Evolutionary conservation across 352 stramenopile genomes (phyloP).

Genomic region (Phytophthora multivora): DNA sequence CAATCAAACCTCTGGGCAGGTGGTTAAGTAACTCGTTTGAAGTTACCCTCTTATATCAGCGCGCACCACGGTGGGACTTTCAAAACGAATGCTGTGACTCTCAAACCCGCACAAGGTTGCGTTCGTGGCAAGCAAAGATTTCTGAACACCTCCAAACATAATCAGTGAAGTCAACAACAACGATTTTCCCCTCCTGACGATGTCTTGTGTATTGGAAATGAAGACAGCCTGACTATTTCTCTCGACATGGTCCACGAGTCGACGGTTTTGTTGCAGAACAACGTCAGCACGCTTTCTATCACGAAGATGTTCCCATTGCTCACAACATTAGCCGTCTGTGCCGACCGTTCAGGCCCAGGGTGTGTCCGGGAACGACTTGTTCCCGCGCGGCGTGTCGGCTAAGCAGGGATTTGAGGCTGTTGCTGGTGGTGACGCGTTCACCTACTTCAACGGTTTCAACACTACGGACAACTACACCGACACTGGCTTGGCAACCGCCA

Average conservation of each 20-base stretch:
- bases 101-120: too few species aligned
- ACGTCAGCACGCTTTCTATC: slow-evolving; percentile 16
- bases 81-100: too few species aligned
- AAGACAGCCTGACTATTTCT: too few species aligned
- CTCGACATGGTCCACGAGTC: slow-evolving; percentile 64
- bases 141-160: too few species aligned
- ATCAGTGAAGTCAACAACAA: too few species aligned
- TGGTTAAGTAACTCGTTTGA: too few species aligned
- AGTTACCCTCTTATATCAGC: too few species aligned
- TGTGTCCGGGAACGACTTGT: slow-evolving; percentile 46
- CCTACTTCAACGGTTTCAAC: slow-evolving; percentile 60
- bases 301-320: slow-evolving; percentile 22
- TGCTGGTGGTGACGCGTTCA: slow-evolving; percentile 6
- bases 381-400: slow-evolving; percentile 51
- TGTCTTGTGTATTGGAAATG: too few species aligned
- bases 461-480: slow-evolving; percentile 51
- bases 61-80: too few species aligned
- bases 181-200: too few species aligned
- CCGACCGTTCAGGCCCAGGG: slow-evolving; percentile 76
- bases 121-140: too few species aligned
- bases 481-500: slow-evolving; percentile 8
- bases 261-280: slow-evolving; percentile 34
- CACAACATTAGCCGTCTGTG: slow-evolving; percentile 61
- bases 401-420: slow-evolving; percentile 50
- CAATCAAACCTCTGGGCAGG: too few species aligned